phyloP scores from a whole-genome alignment of 1,284 basidiomycete species.

The Phylloboletellus chloephorus region DNA sequence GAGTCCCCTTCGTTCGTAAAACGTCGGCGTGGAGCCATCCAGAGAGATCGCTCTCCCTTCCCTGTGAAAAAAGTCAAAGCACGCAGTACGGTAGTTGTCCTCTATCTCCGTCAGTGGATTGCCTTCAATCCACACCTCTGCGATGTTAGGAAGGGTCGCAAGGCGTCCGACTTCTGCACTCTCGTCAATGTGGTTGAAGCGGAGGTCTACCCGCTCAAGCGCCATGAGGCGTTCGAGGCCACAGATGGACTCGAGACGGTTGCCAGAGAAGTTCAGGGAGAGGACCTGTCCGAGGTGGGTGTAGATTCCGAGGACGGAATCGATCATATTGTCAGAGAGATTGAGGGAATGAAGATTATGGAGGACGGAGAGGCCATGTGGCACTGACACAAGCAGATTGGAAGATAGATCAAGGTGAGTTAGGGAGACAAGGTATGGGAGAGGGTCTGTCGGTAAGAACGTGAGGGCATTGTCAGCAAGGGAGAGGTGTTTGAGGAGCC shows the following conservation, averaged over 20 bases:
- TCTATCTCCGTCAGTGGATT: slow-evolving; percentile 75
- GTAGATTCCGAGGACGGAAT: slow-evolving; percentile 88
- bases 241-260: slow-evolving; percentile 89
- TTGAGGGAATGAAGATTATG: slow-evolving; percentile 83
- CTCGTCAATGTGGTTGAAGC: slow-evolving; percentile 78
- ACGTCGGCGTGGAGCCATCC: slow-evolving; percentile 71
- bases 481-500: slow-evolving; percentile 71
- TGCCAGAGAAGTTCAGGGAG: slow-evolving; percentile 73
- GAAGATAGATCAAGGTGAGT: slow-evolving; percentile 88
- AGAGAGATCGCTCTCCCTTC: slow-evolving; percentile 71
- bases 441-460: slow-evolving; percentile 69
- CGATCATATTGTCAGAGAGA: slow-evolving; percentile 93
- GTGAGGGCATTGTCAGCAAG: slow-evolving; percentile 80
- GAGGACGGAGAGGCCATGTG: slow-evolving; percentile 67
- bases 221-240: slow-evolving; percentile 85
- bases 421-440: slow-evolving; percentile 69
- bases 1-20: slow-evolving; percentile 70
- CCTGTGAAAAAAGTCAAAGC: slow-evolving; percentile 79
- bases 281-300: slow-evolving; percentile 74
- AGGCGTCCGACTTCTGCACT: slow-evolving; percentile 83
- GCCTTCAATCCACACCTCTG: slow-evolving; percentile 73
- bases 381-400: slow-evolving; percentile 84
- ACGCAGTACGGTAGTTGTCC: slow-evolving; percentile 68
- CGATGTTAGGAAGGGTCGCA: slow-evolving; percentile 70
- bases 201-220: slow-evolving; percentile 83